Evolutionary conservation across 306 rosid genomes (phyloP), one percentile per base, ranked within the genome.

Genomic region (Gastrolobium villosum): DNA sequence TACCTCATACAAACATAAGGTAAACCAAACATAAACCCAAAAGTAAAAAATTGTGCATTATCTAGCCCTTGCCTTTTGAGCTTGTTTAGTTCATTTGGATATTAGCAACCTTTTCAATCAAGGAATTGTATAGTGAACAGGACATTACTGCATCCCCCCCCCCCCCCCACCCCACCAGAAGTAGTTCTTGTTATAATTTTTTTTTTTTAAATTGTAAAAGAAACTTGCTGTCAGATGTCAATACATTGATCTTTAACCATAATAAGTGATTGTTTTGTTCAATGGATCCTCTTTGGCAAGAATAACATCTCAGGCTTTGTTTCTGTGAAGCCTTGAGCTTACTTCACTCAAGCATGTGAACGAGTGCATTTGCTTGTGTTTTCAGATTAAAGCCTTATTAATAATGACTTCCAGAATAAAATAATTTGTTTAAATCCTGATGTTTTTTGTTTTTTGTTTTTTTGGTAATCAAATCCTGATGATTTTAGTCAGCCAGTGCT

Each of bases 1-100:
- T 68, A 70, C 81, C 89, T 83, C 84, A 80, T 83, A 65, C 84
- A 6, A 54, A 46, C 63, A 62, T 71, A 68, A 88, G 99, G 99
- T 92, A 88, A 76, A 43, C 32, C 31, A 11, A 6, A 63, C 71
- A 70, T 56, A 10, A 70, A 50, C 70, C 49, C 32, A 34, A 31
- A 66, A n/a, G 4, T 0, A 46, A 55, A 26, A 48, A 10, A 7
- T 46, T 6, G 39, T 15, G 30, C 72, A 37, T 39, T 31, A 6
- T 52, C 40, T 61, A 5, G 46, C 32, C 52, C 53, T 52, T 65
- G 40, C 46, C 10, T 37, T 35, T 70, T 64, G 46, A 36, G 32
- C 36, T 45, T 78, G 39, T 72, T 83, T 72, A 30, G 5, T 61
- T 59, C 11, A 36, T 80, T 72, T 71, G 60, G 55, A 45, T 56